Evolutionary conservation across 805 yeast genomes (phyloP).

Genomic region (Candida ipomoeae): DNA sequence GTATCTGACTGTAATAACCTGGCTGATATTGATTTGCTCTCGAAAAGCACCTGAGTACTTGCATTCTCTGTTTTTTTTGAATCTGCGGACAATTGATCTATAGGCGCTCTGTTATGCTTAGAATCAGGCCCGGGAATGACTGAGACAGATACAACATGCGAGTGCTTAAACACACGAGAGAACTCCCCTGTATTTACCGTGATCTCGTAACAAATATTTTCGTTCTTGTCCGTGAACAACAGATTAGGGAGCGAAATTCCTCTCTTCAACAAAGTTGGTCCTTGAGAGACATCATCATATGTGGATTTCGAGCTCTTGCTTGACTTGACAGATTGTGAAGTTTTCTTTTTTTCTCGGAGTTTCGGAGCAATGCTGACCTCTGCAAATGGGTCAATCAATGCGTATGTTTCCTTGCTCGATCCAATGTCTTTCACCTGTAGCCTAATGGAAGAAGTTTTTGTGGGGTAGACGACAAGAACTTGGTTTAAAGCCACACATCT

Average conservation of each 20-base stretch:
- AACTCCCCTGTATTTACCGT: conserved; percentile 42
- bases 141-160: conserved; percentile 48
- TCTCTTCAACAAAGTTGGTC: conserved; percentile 43
- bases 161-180: conserved; percentile 27
- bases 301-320: conserved; percentile 9
- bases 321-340: conserved; percentile 20
- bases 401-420: conserved; percentile 38
- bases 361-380: conserved; percentile 77
- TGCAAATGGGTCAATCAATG: conserved; percentile 57
- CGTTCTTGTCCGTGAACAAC: conserved; percentile 21
- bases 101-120: conserved; percentile 16
- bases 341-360: conserved; percentile 23
- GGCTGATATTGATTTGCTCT: conserved; percentile 48
- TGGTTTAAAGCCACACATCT: conserved; percentile 65
- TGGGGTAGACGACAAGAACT: conserved; percentile 64
- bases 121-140: conserved; percentile 48
- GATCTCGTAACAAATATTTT: conserved; percentile 34
- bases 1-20: conserved; percentile 37
- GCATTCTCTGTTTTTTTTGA: conserved; percentile 11
- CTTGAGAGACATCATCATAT: conserved; percentile 23
- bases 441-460: conserved; percentile 55
- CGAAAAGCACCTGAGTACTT: conserved; percentile 19
- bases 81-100: conserved; percentile 1
- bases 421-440: conserved; percentile 47
- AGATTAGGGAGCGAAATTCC: conserved; percentile 56